Conservation (phyloP, 331 rosid genomes). For the Dryas integrifolia region DNA sequence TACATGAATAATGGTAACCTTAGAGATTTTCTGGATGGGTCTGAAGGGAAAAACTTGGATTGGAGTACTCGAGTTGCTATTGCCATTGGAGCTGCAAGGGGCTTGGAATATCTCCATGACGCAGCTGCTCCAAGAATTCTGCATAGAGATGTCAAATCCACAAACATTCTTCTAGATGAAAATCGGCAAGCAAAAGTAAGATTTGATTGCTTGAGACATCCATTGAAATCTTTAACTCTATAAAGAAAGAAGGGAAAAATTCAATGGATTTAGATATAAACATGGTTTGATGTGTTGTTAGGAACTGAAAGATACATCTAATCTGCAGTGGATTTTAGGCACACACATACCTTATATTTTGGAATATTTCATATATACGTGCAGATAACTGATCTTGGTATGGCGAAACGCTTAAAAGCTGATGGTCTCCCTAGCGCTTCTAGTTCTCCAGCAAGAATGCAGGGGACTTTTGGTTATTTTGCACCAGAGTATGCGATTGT, state of each 20-base stretch:
- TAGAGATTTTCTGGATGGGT: conserved; percentile 78
- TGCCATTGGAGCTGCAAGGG: conserved; percentile 97
- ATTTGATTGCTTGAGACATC: conserved; percentile 20
- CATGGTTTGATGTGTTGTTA: neutral
- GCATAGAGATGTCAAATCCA: conserved; percentile 92
- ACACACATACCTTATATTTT: neutral
- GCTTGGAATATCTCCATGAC: conserved; percentile 95
- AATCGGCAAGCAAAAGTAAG: conserved; percentile 82
- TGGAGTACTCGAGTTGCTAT: conserved; percentile 77
- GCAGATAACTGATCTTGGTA: conserved; percentile 97
- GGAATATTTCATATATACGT: conserved; percentile 5
- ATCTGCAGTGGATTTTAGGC: neutral
- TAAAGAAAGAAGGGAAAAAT: neutral
- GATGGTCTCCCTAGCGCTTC: conserved; percentile 71
- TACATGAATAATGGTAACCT: conserved; percentile 86
- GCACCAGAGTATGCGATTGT: conserved; percentile 95
- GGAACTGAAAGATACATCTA: conserved; percentile 15
- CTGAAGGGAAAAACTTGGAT: conserved; percentile 50
- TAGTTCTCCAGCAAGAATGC: conserved; percentile 86
- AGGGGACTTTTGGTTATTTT: conserved; percentile 97
- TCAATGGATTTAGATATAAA: neutral
- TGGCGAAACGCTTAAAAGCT: conserved; percentile 74
- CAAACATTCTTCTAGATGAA: conserved; percentile 91
- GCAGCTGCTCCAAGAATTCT: conserved; percentile 98
- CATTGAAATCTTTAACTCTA: neutral